Evolutionary conservation across 768 basidiomycete genomes (phyloP), one percentile per base, ranked within the genome.

Genomic region (Coprinopsis marcescibilis): DNA sequence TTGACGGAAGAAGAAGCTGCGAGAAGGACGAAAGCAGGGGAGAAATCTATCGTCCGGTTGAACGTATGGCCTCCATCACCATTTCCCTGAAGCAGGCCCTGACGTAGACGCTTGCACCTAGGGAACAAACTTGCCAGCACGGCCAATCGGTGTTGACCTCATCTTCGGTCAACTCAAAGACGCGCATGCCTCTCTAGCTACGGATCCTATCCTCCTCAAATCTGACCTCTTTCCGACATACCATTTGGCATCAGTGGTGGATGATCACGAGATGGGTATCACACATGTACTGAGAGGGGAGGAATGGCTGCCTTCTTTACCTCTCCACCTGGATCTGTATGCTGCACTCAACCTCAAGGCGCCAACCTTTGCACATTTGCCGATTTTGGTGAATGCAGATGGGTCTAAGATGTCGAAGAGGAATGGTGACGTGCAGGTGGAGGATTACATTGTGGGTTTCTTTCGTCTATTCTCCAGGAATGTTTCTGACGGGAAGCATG

Each of bases 281-380:
- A 90, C 92, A 0, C 96, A 98, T 65, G 94, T 98, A 3, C 66
- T 98, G 1, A 80, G 96, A 21, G 96, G 96, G 41, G 94, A 97
- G 88, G 96, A 98, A 77, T 99, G 96, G 96, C 72, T 97, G 10
- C 83, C 91, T 2, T 97, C 94, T 1, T 76, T 94, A 15, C 89
- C 92, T 1, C 75, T 96, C 15, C 96, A 99, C 61, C 75, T 95
- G 3, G 87, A 91, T 52, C 68, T 98, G 19, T 98, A 98, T 57
- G 76, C 85, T 1, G 81, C 81, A 4, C 76, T 99, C 17, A 75
- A 74, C 1, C 68, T 92, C 35, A 58, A 66, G 6, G 75, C 83
- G 0, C 96, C 96, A 0, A 66, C 80, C 53, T 99, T 93, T 55
- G 95, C 85, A 0, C 96, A 99, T 60, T 71, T 98, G 2, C 95